Evolutionary conservation across 495 filamentous ascomycete genomes (phyloP).

Genomic region (Hypoxylon subgilvum): DNA sequence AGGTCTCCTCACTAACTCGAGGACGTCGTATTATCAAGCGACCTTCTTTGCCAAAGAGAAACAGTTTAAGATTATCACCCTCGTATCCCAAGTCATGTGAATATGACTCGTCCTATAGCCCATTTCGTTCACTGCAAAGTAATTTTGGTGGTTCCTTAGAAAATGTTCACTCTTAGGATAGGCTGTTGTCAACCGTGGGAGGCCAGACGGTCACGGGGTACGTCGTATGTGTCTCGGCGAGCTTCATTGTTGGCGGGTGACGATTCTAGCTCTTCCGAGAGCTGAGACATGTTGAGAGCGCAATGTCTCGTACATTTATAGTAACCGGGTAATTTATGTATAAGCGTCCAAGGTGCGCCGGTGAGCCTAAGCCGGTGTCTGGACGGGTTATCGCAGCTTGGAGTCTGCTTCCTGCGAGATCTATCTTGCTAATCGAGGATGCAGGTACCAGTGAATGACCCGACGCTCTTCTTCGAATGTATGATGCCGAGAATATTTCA

Average conservation of each 20-base stretch:
- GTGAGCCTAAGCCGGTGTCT: constrained; percentile 2
- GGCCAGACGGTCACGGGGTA: background rate
- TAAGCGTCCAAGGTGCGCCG: constrained; percentile 5
- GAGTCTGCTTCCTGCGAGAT: constrained; percentile 31
- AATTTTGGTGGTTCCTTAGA: background rate
- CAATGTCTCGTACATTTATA: background rate
- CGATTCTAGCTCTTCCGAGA: background rate
- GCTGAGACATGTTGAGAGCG: background rate
- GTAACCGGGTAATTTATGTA: background rate
- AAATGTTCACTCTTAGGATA: background rate
- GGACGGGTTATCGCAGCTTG: constrained; percentile 22
- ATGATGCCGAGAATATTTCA: constrained; percentile 9
- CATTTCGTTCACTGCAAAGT: background rate
- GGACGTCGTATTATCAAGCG: background rate
- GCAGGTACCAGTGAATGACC: constrained; percentile 32
- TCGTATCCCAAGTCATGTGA: background rate
- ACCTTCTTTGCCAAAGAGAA: constrained; percentile 12
- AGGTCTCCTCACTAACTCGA: no score
- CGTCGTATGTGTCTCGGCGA: constrained; percentile 9
- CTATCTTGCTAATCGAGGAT: constrained; percentile 23
- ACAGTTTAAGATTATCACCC: constrained; percentile 3
- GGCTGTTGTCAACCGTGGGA: background rate
- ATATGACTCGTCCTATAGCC: background rate
- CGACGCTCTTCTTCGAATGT: constrained; percentile 5
- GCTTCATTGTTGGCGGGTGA: background rate